phyloP scores from a whole-genome alignment of 1,139 yeast species.

The Candida glucosophila region DNA sequence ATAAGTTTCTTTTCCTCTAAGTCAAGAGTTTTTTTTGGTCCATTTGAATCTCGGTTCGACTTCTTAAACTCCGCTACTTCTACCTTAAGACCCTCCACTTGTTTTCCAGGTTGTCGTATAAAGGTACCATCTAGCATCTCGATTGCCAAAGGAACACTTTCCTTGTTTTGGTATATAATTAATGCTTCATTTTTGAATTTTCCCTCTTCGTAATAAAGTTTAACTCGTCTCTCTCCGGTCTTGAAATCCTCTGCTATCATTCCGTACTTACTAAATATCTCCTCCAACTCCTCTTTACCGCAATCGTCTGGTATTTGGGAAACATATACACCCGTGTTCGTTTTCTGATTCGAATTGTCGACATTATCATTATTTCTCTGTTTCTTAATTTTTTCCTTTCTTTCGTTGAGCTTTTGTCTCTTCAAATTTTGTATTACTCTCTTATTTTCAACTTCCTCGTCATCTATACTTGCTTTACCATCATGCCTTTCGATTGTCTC shows the following conservation, averaged over 20 bases:
- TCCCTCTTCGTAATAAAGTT: constrained; percentile 41
- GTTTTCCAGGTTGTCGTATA: constrained; percentile 19
- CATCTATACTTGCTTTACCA: constrained; percentile 7
- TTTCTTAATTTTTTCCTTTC: constrained; percentile 21
- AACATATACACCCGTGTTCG: constrained; percentile 41
- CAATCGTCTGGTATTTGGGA: constrained; percentile 42
- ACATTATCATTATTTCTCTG: constrained; percentile 3
- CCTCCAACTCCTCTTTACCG: constrained; percentile 33
- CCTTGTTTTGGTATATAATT: constrained; percentile 47
- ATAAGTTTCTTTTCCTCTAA: constrained; percentile 23
- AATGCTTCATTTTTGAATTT: constrained; percentile 58
- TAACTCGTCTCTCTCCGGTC: constrained; percentile 43
- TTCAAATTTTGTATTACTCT: constrained; percentile 19
- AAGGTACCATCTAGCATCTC: constrained; percentile 51
- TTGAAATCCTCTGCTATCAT: constrained; percentile 47
- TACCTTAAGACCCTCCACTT: constrained; percentile 31
- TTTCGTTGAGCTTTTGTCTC: constrained; percentile 19
- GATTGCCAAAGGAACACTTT: constrained; percentile 57
- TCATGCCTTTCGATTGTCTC: constrained; percentile 4
- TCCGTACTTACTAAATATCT: constrained; percentile 49
- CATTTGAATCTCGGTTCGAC: constrained; percentile 9
- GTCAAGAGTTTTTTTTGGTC: constrained; percentile 13
- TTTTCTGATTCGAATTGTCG: constrained; percentile 4
- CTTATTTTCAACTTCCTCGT: constrained; percentile 23
- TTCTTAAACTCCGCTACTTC: constrained; percentile 39